A percentile compares a stretch with the other conserved stretches of the same genome.
phyloP scores from a whole-genome alignment of 106 monocot genomes.

The Dactylorhiza incarnata region DNA sequence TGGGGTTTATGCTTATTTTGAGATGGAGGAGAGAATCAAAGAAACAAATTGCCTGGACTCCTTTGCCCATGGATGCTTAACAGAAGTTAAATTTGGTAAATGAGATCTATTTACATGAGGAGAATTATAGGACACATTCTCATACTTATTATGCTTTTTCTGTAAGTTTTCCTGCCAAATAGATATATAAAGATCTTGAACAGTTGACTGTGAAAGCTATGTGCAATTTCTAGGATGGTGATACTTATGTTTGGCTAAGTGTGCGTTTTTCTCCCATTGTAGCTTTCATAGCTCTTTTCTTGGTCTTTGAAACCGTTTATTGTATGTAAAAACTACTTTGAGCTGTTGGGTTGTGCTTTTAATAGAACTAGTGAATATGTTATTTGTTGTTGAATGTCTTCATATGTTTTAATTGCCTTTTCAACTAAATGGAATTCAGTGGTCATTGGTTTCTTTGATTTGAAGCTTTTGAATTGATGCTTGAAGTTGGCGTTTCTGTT shows the following conservation, averaged over 20 bases:
- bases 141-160: background rate
- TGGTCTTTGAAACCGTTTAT: background rate
- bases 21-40: conserved; percentile 47
- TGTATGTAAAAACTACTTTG: background rate
- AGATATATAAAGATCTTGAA: background rate
- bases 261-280: background rate
- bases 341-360: background rate
- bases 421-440: background rate
- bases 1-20: conserved; percentile 33
- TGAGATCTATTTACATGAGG: conserved; percentile 4
- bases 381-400: background rate
- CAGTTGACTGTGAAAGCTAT: background rate
- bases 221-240: background rate
- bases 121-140: background rate
- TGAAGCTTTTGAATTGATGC: background rate
- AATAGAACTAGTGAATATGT: background rate
- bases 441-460: background rate
- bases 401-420: background rate
- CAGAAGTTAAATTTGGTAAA: conserved; percentile 21
- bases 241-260: background rate
- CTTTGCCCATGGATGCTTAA: conserved; percentile 33
- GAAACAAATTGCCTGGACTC: conserved; percentile 36
- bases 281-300: background rate
- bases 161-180: background rate
- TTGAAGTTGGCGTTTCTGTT: background rate